Evolutionary conservation across 352 stramenopile genomes (phyloP).

Genomic region (Globisporangium spiculum): DNA sequence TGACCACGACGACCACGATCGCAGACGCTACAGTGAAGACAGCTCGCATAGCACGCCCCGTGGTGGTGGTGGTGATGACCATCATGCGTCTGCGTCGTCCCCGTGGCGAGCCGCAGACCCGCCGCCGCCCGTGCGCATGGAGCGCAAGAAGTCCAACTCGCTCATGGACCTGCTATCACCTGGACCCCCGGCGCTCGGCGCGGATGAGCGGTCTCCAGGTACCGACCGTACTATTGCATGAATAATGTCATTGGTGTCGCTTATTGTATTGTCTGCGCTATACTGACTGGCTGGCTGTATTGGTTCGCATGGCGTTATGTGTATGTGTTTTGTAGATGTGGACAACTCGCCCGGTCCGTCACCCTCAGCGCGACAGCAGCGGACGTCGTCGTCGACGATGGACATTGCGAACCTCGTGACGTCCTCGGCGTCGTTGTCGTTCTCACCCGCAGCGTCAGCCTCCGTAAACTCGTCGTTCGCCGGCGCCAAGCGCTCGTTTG

Average conservation of each 20-base stretch:
- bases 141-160: conserved; percentile 74
- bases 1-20: conserved; percentile 3
- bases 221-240: neutral
- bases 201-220: conserved; percentile 35
- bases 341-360: conserved; percentile 20
- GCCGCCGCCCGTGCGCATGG: conserved; percentile 21
- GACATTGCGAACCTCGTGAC: conserved; percentile 60
- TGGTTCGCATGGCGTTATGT: neutral
- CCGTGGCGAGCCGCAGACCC: conserved; percentile 8
- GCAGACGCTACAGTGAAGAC: conserved; percentile 17
- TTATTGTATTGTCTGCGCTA: neutral
- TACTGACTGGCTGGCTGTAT: neutral
- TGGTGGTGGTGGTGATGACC: neutral
- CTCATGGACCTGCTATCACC: conserved; percentile 74
- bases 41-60: conserved; percentile 14
- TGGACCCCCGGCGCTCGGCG: conserved; percentile 35
- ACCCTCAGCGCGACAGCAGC: conserved; percentile 11
- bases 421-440: conserved; percentile 19
- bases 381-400: conserved; percentile 28
- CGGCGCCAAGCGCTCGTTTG: conserved; percentile 48
- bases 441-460: neutral
- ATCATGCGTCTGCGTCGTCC: neutral
- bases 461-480: conserved; percentile 2
- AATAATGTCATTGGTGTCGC: neutral
- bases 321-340: conserved; percentile 6